Conservation (phyloP, 176 grass and related monocot genomes). For the Tillandsia fasciculata region DNA sequence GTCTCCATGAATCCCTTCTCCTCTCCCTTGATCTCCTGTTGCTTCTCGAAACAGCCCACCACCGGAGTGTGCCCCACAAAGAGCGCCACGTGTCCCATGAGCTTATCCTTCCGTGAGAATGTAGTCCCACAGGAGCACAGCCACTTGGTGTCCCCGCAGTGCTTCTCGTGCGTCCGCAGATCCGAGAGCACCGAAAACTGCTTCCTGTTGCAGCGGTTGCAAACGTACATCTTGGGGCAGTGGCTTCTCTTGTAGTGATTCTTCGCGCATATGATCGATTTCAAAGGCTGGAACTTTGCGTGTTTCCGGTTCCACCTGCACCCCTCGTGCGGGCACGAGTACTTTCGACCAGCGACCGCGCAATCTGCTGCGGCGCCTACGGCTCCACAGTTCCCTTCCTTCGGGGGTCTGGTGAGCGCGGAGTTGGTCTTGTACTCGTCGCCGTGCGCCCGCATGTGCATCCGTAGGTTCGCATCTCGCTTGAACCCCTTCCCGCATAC, state of each 20-base stretch:
- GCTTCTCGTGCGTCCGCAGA: constrained; percentile 90
- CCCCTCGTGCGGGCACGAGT: constrained; percentile 86
- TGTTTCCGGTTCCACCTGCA: constrained; percentile 84
- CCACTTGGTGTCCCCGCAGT: constrained; percentile 86
- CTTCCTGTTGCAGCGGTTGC: constrained; percentile 89
- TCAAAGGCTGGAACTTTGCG: constrained; percentile 87
- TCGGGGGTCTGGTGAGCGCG: constrained; percentile 53
- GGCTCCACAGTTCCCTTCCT: neutral
- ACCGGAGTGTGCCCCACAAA: constrained; percentile 58
- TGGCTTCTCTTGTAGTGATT: constrained; percentile 98
- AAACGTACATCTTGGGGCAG: constrained; percentile 95
- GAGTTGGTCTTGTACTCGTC: constrained; percentile 90
- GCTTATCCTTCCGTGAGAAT: constrained; percentile 95
- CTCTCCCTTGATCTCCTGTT: neutral
- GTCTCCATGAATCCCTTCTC: neutral
- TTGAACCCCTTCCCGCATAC: constrained; percentile 97
- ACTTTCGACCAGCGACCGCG: constrained; percentile 8
- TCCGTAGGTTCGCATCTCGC: constrained; percentile 91
- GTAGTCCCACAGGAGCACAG: constrained; percentile 81
- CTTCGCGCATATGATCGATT: constrained; percentile 73
- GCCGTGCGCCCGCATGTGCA: constrained; percentile 99
- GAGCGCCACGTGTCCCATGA: constrained; percentile 53
- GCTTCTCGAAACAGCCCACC: constrained; percentile 7
- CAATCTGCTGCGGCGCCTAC: neutral
- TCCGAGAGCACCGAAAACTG: constrained; percentile 90